Evolutionary conservation across 2,329 filamentous ascomycete species (phyloP), one percentile per base, ranked within the genome.

Genomic region (Pezicula rhizophila): DNA sequence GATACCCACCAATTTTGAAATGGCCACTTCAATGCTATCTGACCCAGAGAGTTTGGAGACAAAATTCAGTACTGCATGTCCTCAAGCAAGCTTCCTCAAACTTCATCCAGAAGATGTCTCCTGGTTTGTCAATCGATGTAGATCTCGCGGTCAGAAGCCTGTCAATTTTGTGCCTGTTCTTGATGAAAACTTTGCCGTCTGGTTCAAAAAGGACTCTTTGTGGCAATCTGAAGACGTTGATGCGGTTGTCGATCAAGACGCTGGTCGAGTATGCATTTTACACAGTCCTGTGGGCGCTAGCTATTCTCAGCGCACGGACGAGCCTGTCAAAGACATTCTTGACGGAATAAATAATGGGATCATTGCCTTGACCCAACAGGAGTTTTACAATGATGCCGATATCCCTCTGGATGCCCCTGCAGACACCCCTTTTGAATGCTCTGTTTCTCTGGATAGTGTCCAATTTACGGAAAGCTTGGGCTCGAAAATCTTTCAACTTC

Each of bases 141-240:
- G 93, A 71, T 85, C 90, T 34, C 88, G 87, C 42, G 86, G 85
- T 37, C 93, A 99, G 75, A 99, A 99, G 78, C 93, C 93, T 2
- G 88, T 93, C 26, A 93, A 92, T 1, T 99, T 99, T 66, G 91
- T 99, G 26, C 93, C 93, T 5, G 78, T 87, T n/a, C 78, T 99
- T 17, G 93, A 99, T 61, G 90, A 95, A 55, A 96, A 92, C 66
- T 99, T 99, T 58, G 93, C 99, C 66, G 96, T 95, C 72, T 99
- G 89, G 76, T 99, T 99, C 85, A 99, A 99, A 83, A 99, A 99
- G 76, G 93, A 99, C 68, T 99, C 93, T 1, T 79, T 99, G 7
- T 99, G 93, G 93, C 93, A 99, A 71, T 97, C 93, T 1, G 93
- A 99, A 70, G 93, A 99, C 63, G 77, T 99, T 10, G 92, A 93